Base-by-base conservation (phyloP, 2,329 filamentous ascomycete genomes). In the Drechslerella coelobrocha region DNA sequence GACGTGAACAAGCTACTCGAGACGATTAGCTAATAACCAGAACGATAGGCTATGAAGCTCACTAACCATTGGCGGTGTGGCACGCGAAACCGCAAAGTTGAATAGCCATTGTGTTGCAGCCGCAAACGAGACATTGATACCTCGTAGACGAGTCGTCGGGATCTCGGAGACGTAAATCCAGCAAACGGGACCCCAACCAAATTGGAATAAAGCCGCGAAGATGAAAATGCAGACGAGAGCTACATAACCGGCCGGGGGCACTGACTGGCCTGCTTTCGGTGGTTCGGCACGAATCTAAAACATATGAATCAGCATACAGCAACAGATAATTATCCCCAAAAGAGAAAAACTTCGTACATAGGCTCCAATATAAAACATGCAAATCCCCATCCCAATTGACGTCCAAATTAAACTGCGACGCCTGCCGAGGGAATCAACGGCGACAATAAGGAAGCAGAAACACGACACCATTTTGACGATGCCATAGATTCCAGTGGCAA, bases 161-260 rank as follows among this genome's bases (percentile, higher is more conserved):
- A 90, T 90, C 78, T 91, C 88, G 24, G 84, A 84, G 2, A 89
- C 84, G 75, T 89, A 86, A 75, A 89, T 89, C 88, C 88, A 90
- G 79, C 86, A 89, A 29, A 86, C 86, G 0, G 87, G 86, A 0
- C 88, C 88, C 88, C 88, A 90, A 9, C 85, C 85, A 68, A 87
- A 86, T 74, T 89, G 86, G 81, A 89, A 90, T 78, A 87, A 85
- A 1, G 82, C 84, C 0, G 88, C 88, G 78, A 89, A 91, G 17
- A 90, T 81, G 80, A 88, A 91, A 66, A 91, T 88, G 77, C 85
- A 88, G 23, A 88, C 83, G 1, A 90, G 84, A 1, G 88, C 88
- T 26, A 89, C 82, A 75, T 90, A 90, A 26, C 88, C 88, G 1
- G 89, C 87, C 0, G 85, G 80, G 0, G 87, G 84, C 10, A 90